phyloP scores from a whole-genome alignment of 1,139 yeast genomes.

The Taphrina betulina region DNA sequence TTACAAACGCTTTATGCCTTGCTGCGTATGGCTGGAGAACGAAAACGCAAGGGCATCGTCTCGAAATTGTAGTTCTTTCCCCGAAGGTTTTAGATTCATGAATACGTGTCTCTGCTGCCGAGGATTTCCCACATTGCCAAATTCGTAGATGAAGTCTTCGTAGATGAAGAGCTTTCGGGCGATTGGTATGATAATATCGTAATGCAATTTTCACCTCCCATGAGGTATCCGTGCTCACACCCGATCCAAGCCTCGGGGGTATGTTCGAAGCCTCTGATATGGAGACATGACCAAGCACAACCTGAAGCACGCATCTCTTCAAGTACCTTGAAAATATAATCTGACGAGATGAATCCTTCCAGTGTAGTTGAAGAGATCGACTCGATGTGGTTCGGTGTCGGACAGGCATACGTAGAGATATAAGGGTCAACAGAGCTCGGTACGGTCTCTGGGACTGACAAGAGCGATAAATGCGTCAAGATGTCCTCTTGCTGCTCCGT shows the following conservation, averaged over 20 bases:
- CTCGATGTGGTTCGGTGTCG: neutral
- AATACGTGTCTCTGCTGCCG: slow-evolving; percentile 6
- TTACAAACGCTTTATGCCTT: slow-evolving; percentile 44
- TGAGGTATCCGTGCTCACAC: slow-evolving; percentile 15
- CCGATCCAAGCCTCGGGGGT: slow-evolving; percentile 29
- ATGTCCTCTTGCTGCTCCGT: slow-evolving; percentile 19
- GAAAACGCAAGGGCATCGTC: slow-evolving; percentile 23
- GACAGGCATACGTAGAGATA: slow-evolving; percentile 12
- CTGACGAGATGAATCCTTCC: slow-evolving; percentile 14
- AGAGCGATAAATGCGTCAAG: slow-evolving; percentile 13
- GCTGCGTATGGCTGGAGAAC: slow-evolving; percentile 29
- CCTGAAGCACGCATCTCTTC: neutral
- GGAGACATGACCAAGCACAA: slow-evolving; percentile 1
- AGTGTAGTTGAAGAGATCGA: neutral
- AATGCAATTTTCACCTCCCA: slow-evolving; percentile 23
- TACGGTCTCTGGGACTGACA: neutral
- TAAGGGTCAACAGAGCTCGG: slow-evolving; percentile 3
- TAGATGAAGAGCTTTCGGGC: neutral
- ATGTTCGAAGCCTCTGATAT: slow-evolving; percentile 19
- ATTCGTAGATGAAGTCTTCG: neutral
- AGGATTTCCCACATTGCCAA: slow-evolving; percentile 19
- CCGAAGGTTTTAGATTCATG: neutral
- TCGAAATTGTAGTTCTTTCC: slow-evolving; percentile 1
- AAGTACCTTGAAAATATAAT: neutral
- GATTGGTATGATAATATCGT: neutral